These are phyloP conservation scores for Linum tenue DNA, from an alignment of 345 rosid genomes.

Conservation along the genomic window DNA sequence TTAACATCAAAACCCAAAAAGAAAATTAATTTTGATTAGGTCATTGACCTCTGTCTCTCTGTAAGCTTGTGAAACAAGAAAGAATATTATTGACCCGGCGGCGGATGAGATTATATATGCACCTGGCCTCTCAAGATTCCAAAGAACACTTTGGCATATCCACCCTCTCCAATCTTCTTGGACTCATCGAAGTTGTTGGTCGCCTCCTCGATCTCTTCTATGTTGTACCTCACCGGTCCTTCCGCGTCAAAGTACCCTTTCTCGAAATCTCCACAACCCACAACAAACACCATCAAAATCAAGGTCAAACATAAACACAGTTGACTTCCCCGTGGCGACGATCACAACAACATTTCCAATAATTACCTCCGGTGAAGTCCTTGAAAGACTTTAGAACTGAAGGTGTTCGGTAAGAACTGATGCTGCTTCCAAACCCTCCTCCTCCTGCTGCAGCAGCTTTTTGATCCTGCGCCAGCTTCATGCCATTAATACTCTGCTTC, in stretches of 20 bases:
- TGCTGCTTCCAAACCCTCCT: constrained; percentile 22
- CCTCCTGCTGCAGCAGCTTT: not conserved
- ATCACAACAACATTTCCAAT: not conserved
- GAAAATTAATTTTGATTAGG: not conserved
- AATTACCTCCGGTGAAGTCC: constrained; percentile 37
- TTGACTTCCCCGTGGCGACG: not conserved
- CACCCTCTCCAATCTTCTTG: constrained; percentile 52
- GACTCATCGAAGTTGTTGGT: constrained; percentile 38
- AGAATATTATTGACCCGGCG: not conserved
- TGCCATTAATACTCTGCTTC: no score
- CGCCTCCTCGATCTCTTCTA: constrained; percentile 48
- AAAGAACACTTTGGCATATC: constrained; percentile 44
- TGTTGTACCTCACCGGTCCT: constrained; percentile 32
- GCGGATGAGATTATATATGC: not conserved
- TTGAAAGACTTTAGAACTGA: constrained; percentile 25
- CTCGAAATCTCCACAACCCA: not conserved
- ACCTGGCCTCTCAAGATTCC: constrained; percentile 40
- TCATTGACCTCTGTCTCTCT: no score
- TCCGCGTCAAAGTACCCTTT: constrained; percentile 34
- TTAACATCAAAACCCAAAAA: not conserved
- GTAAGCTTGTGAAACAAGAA: no score
- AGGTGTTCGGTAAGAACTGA: constrained; percentile 24
- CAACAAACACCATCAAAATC: not conserved
- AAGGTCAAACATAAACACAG: not conserved
- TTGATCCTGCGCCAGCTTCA: not conserved